Percentiles rank a stretch among this genome's conserved stretches.
phyloP scores from a whole-genome alignment of 306 rosid genomes.

The Corylus avellana region DNA sequence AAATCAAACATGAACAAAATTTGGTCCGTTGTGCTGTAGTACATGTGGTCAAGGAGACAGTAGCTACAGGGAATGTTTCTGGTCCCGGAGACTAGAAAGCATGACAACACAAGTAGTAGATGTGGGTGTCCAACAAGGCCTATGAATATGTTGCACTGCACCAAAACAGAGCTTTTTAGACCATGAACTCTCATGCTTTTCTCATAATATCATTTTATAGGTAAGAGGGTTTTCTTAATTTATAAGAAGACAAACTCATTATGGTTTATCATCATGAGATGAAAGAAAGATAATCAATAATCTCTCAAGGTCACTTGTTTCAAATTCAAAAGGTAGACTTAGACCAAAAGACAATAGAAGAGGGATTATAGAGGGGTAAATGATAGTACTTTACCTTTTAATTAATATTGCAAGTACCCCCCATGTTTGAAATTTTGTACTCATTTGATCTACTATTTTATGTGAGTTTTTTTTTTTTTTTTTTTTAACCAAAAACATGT shows the following conservation, averaged over 20 bases:
- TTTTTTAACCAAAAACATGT: not conserved
- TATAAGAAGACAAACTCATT: constrained; percentile 60
- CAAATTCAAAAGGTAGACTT: constrained; percentile 35
- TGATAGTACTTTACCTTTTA: not conserved
- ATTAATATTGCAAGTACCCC: not conserved
- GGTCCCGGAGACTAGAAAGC: constrained; percentile 46
- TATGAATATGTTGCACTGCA: constrained; percentile 60
- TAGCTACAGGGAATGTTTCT: constrained; percentile 64
- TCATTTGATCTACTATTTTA: not conserved
- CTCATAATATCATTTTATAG: constrained; percentile 16
- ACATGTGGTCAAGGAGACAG: constrained; percentile 68
- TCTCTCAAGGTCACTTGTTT: constrained; percentile 50
- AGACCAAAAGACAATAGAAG: not conserved
- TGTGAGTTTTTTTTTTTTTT: not conserved
- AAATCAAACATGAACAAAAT: constrained; percentile 8
- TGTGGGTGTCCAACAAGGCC: constrained; percentile 47
- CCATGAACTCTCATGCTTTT: constrained; percentile 31
- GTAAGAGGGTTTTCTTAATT: constrained; percentile 24
- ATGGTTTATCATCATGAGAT: constrained; percentile 59
- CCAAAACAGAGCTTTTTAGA: constrained; percentile 31
- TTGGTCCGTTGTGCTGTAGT: constrained; percentile 8
- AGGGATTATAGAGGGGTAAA: not conserved
- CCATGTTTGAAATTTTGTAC: not conserved
- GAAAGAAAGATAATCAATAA: constrained; percentile 50
- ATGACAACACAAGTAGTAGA: constrained; percentile 38